A percentile compares a stretch with the other conserved stretches of the same genome.
Evolutionary conservation across 2,329 filamentous ascomycete species (phyloP).

Genomic region (Fusarium camptoceras): DNA sequence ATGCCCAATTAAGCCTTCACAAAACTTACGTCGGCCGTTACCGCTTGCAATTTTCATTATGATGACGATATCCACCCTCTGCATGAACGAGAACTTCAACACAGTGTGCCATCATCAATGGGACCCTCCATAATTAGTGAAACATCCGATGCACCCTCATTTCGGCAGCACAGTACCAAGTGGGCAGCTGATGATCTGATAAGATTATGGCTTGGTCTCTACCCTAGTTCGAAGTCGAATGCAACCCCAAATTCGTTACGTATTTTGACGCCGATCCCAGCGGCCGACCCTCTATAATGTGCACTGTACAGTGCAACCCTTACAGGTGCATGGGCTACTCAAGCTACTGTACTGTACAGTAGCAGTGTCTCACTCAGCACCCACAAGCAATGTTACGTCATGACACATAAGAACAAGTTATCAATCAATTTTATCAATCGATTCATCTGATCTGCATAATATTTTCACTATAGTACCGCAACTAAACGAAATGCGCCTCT

Average conservation of each 20-base stretch:
- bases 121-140: constrained; percentile 13
- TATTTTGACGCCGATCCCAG: constrained; percentile 11
- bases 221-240: background rate
- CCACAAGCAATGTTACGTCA: constrained; percentile 6
- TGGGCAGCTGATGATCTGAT: constrained; percentile 24
- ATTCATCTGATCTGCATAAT: background rate
- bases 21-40: constrained; percentile 6
- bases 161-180: constrained; percentile 1
- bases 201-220: constrained; percentile 13
- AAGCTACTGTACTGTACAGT: no score
- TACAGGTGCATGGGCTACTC: background rate
- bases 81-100: background rate
- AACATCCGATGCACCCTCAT: constrained; percentile 22
- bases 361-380: background rate
- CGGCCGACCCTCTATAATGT: background rate
- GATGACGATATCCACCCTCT: constrained; percentile 15
- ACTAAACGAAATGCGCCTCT: constrained; percentile 42
- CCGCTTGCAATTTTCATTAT: background rate
- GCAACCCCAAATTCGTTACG: constrained; percentile 10
- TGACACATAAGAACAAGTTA: constrained; percentile 1
- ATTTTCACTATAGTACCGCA: background rate
- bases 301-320: background rate
- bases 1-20: background rate
- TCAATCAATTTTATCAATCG: constrained; percentile 7
- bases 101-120: constrained; percentile 5